Percentiles rank a stretch among this genome's conserved stretches.
Conservation (phyloP, 2,329 filamentous ascomycete species). For the Cadophora luteo-olivacea region DNA sequence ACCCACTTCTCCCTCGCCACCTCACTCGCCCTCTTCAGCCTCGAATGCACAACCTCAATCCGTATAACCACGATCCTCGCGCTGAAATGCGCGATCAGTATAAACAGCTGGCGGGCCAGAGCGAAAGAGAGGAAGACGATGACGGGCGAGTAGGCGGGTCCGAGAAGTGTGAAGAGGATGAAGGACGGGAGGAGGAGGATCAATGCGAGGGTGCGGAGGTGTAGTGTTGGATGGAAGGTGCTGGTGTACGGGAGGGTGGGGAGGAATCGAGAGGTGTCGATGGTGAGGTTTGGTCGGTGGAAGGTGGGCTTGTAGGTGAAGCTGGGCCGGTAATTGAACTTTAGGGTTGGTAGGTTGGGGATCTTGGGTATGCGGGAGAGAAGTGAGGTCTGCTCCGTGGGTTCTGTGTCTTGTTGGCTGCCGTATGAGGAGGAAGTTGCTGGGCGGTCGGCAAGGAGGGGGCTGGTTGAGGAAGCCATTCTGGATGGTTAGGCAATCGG, state of each 20-base stretch:
- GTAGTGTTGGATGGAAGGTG: conserved; percentile 31
- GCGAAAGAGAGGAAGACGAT: conserved; percentile 36
- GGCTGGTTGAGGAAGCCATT: conserved; percentile 32
- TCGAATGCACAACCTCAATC: conserved; percentile 35
- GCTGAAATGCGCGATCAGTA: conserved; percentile 31
- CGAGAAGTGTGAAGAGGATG: conserved; percentile 32
- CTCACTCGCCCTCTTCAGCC: conserved; percentile 25
- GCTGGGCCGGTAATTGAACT: conserved; percentile 1
- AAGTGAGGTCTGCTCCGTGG: background rate
- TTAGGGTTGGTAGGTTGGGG: background rate
- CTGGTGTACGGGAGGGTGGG: conserved; percentile 32
- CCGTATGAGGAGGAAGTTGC: conserved; percentile 20
- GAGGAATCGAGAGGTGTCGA: conserved; percentile 27
- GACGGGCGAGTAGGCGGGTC: conserved; percentile 18
- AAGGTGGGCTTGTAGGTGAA: conserved; percentile 2
- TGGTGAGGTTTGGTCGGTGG: conserved; percentile 17
- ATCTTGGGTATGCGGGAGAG: conserved; percentile 4
- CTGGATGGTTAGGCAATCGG: background rate
- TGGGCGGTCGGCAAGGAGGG: conserved; percentile 29
- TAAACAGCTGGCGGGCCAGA: conserved; percentile 30
- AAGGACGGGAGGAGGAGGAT: conserved; percentile 32
- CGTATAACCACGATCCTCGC: conserved; percentile 29
- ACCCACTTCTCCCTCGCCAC: conserved; percentile 30
- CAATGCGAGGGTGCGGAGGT: conserved; percentile 23
- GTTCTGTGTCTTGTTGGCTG: conserved; percentile 24